Conservation (phyloP, 306 rosid genomes). For the Abrus pulchellus region DNA sequence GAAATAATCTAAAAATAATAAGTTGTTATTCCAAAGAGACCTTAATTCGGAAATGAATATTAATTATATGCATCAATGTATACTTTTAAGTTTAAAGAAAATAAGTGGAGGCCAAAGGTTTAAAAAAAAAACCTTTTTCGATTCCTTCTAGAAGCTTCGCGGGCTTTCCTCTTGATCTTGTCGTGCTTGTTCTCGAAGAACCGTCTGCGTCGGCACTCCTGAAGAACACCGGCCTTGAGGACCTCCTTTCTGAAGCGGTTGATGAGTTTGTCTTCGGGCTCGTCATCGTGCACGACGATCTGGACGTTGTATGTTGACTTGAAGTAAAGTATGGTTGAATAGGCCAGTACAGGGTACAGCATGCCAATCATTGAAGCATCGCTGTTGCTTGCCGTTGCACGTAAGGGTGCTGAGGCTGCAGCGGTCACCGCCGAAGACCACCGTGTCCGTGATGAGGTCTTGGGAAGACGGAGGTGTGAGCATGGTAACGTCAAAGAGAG, state of each 20-base stretch:
- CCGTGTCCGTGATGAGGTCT: not conserved
- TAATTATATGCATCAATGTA: no score
- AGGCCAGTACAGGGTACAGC: conserved; percentile 59
- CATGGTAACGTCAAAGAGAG: not conserved
- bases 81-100: no score
- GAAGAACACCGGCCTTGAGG: conserved; percentile 74
- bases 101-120: no score
- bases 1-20: no score
- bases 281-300: conserved; percentile 67
- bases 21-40: no score
- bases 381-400: not conserved
- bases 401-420: not conserved
- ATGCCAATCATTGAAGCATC: conserved; percentile 48
- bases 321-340: conserved; percentile 61
- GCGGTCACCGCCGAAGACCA: not conserved
- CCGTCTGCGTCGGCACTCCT: conserved; percentile 72
- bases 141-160: conserved; percentile 77
- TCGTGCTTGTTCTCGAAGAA: conserved; percentile 74
- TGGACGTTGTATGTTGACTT: conserved; percentile 71
- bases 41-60: no score
- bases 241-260: conserved; percentile 74
- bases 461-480: conserved; percentile 24
- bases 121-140: conserved; percentile 58
- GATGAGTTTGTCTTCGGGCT: conserved; percentile 71
- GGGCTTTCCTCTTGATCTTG: conserved; percentile 69